phyloP scores from a whole-genome alignment of 75 land plant species.

The Picea glauca region DNA sequence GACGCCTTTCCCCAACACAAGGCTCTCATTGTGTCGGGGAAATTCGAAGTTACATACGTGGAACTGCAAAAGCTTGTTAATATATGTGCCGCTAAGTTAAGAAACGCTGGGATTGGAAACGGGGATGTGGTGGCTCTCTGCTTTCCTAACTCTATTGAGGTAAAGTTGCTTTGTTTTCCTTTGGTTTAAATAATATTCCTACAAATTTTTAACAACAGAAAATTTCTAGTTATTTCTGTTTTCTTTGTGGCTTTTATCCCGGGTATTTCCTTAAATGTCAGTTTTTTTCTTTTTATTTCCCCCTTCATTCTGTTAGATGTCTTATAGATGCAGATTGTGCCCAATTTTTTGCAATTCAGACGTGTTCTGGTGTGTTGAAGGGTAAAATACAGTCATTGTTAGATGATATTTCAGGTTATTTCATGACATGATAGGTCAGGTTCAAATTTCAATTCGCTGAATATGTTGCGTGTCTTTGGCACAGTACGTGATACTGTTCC shows the following conservation, averaged over 20 bases:
- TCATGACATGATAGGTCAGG: too few species aligned
- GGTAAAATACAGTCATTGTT: not conserved
- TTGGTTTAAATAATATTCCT: not conserved
- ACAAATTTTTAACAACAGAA: not conserved
- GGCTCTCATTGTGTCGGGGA: slow-evolving; percentile 55
- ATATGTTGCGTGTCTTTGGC: not conserved
- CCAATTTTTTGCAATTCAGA: not conserved
- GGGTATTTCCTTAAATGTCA: too few species aligned
- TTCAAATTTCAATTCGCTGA: not conserved
- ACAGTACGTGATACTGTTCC: slow-evolving; percentile 73
- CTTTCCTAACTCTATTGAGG: slow-evolving; percentile 82
- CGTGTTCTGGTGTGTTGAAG: not conserved
- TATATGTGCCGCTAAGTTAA: slow-evolving; percentile 38
- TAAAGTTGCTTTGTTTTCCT: not conserved
- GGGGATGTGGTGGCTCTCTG: slow-evolving; percentile 85
- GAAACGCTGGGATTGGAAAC: slow-evolving; percentile 38
- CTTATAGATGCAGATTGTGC: too few species aligned
- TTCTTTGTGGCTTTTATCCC: not conserved
- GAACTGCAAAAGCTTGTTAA: slow-evolving; percentile 49
- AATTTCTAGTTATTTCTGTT: not conserved
- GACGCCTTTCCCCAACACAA: slow-evolving; percentile 38
- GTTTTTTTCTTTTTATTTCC: too few species aligned
- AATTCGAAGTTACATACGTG: slow-evolving; percentile 39
- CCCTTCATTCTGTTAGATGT: too few species aligned
- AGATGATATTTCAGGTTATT: not conserved